These are phyloP conservation scores for Lomentospora prolificans DNA, from an alignment of 2,329 filamentous ascomycete genomes.

Conservation along the genomic window DNA sequence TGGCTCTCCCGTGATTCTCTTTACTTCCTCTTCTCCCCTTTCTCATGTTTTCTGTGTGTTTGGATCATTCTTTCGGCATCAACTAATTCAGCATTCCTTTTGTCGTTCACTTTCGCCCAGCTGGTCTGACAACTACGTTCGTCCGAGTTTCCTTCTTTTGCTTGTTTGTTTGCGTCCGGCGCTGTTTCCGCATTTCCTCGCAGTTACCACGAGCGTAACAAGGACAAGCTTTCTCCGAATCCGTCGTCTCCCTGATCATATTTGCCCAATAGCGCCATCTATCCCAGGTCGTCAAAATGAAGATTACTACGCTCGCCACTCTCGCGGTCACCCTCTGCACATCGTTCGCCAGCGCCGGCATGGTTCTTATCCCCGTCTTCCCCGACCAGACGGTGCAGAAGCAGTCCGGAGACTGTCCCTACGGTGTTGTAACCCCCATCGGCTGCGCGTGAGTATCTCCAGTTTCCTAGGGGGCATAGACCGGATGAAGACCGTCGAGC, in stretches of 20 bases:
- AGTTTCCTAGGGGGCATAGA: not conserved
- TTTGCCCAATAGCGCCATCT: no score
- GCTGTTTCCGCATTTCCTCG: not conserved
- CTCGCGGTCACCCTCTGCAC: slow-evolving; percentile 30
- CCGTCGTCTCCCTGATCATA: no score
- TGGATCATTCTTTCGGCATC: not conserved
- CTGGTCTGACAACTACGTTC: slow-evolving; percentile 5
- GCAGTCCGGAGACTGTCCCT: slow-evolving; percentile 39
- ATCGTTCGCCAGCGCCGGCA: slow-evolving; percentile 39
- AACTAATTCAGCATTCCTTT: not conserved
- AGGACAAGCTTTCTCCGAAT: no score
- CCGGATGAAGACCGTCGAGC: not conserved
- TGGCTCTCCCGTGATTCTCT: not conserved
- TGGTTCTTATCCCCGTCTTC: slow-evolving; percentile 45
- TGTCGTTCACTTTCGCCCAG: slow-evolving; percentile 3
- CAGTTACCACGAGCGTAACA: no score
- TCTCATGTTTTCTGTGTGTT: not conserved
- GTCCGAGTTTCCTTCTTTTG: slow-evolving; percentile 28
- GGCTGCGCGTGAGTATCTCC: slow-evolving; percentile 43
- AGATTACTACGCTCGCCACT: slow-evolving; percentile 21
- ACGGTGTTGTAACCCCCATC: slow-evolving; percentile 43
- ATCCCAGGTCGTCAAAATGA: no score
- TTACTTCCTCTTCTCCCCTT: not conserved
- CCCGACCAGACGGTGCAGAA: slow-evolving; percentile 41
- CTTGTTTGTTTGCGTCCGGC: slow-evolving; percentile 18